A percentile compares a stretch with the other conserved stretches of the same genome.
These are phyloP conservation scores for Clavariopsis aquatica DNA, from an alignment of 495 filamentous ascomycete genomes.

Conservation along the genomic window DNA sequence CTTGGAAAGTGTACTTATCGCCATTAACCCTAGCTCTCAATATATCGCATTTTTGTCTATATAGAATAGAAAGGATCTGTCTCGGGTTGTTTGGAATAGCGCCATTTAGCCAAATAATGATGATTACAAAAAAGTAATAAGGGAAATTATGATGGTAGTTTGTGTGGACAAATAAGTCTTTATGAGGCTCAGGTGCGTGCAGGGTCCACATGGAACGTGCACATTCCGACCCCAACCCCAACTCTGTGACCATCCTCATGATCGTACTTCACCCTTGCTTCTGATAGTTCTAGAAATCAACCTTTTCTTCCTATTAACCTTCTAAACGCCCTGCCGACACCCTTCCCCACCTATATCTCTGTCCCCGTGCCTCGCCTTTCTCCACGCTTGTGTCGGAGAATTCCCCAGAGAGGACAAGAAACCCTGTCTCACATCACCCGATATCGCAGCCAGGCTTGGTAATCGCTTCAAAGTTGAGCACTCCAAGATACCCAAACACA, in stretches of 20 bases:
- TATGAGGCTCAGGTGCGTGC: too few species aligned
- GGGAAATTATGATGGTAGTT: too few species aligned
- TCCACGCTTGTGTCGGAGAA: neutral
- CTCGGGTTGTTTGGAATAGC: too few species aligned
- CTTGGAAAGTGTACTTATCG: too few species aligned
- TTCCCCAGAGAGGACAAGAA: conserved; percentile 4
- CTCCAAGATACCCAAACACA: neutral
- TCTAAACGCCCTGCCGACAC: neutral
- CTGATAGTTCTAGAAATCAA: neutral
- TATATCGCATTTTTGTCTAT: too few species aligned
- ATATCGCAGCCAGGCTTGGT: conserved; percentile 1
- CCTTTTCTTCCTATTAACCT: neutral
- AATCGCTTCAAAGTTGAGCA: neutral
- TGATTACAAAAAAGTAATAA: too few species aligned
- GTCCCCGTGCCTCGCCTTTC: neutral
- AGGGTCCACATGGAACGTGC: neutral
- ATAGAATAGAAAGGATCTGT: too few species aligned
- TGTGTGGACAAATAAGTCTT: too few species aligned
- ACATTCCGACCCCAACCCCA: neutral
- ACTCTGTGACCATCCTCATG: neutral
- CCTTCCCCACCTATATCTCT: neutral
- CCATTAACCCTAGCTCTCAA: too few species aligned
- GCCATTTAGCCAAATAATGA: too few species aligned
- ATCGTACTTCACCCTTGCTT: too few species aligned
- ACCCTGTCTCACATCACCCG: conserved; percentile 7